phyloP scores from a whole-genome alignment of 352 stramenopile genomes.

The Phytophthora ramorum region DNA sequence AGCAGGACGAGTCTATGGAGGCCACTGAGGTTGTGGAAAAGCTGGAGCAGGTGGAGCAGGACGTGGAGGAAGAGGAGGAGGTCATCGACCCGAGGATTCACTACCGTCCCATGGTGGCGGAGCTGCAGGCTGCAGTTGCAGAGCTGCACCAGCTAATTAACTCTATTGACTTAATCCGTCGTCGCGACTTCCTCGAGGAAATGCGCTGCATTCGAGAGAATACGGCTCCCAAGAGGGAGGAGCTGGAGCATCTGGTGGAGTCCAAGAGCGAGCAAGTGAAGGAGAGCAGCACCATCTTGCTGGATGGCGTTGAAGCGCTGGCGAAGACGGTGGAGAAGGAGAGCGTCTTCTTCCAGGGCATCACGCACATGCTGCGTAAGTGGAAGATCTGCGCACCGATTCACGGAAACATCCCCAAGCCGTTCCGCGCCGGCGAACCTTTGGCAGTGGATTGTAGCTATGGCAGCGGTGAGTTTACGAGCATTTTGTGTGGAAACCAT shows the following conservation, averaged over 20 bases:
- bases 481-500: not conserved
- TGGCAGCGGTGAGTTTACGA: slow-evolving; percentile 55
- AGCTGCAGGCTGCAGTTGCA: slow-evolving; percentile 79
- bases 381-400: slow-evolving; percentile 90
- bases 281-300: slow-evolving; percentile 77
- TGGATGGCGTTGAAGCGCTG: slow-evolving; percentile 74
- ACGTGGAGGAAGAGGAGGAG: slow-evolving; percentile 57
- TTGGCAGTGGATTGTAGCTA: slow-evolving; percentile 89
- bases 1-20: slow-evolving; percentile 44
- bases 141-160: slow-evolving; percentile 90
- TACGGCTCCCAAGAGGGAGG: slow-evolving; percentile 80
- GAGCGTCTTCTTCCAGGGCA: slow-evolving; percentile 84
- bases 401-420: slow-evolving; percentile 89
- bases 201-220: slow-evolving; percentile 90
- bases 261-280: slow-evolving; percentile 79
- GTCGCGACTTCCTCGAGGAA: slow-evolving; percentile 83
- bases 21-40: slow-evolving; percentile 26
- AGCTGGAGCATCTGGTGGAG: slow-evolving; percentile 82
- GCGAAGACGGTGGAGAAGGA: slow-evolving; percentile 81
- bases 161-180: slow-evolving; percentile 85
- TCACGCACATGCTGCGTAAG: slow-evolving; percentile 79
- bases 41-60: slow-evolving; percentile 26
- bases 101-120: slow-evolving; percentile 85
- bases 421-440: slow-evolving; percentile 83
- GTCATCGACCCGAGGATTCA: slow-evolving; percentile 89